Base-by-base conservation (phyloP, 2,329 filamentous ascomycete species). In the Beauveria sp. region DNA sequence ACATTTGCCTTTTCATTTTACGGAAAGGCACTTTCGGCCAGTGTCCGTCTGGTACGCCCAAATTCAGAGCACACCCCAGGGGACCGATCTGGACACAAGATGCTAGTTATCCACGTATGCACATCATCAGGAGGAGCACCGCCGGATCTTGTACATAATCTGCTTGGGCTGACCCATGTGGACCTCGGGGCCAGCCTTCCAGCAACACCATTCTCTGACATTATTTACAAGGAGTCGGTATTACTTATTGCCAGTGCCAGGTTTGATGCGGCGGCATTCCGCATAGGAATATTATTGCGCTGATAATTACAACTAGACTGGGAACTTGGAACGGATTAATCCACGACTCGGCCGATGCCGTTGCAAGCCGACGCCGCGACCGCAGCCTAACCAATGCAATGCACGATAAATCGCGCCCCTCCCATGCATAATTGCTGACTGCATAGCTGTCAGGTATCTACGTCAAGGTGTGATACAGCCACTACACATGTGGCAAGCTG, bases 71-170 rank as follows among this genome's bases (percentile, higher is more conserved):
- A 49, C 40, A 24, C n/a, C 3, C 28, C 28, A 18, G 12, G n/a
- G 26, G 22, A 52, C 56, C 56, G 56, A 58, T 58, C 56, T 51
- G 46, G 46, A 47, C 56, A 58, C 46, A 58, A 58, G 56, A 58
- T 58, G 46, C 34, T 51, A 24, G 22, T 24, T 24, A 50, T 51
- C 56, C 30, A 28, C 45, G 30, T 51, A 58, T 58, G 56, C 56
- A 58, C 56, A 51, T 50, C 56, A 58, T 58, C 56, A 51, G 16
- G 46, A 47, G 43, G 54, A 49, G 38, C 56, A 51, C 56, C 49
- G 34, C 56, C 46, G 46, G 46, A 58, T 58, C 56, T 51, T 51
- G 56, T 58, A 47, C 56, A 58, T 51, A 50, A 51, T 51, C 56
- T 51, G 46, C 46, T 26, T 58, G 46, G 45, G 56, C 56, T 58